Base-by-base conservation (phyloP, 2,329 filamentous ascomycete species). In the Colletotrichum sp. region DNA sequence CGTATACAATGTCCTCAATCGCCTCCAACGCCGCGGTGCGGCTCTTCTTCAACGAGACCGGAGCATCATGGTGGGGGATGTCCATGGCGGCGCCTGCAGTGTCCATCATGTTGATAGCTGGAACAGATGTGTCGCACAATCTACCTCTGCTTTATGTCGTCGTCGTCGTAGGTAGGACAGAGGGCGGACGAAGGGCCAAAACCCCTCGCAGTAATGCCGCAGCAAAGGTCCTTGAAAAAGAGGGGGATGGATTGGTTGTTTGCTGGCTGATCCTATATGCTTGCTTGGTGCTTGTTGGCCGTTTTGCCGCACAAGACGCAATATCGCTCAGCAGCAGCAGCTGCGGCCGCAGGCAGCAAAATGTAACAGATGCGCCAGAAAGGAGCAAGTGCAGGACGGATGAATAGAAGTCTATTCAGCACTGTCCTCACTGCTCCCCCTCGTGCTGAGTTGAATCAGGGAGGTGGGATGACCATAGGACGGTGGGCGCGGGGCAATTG, bases 1-100 rank as follows among this genome's bases (percentile, higher is more conserved):
- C 97, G 84, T 95, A 99, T 13, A 93, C 82, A 72, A 99, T 92
- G 82, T 99, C 96, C 85, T 98, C 96, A 55, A 96, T 81, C 7
- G 95, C 95, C 81, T 97, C 94, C 80, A 88, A 85, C 12, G 86
- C 83, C 34, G 88, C 87, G 8, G 87, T 85, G 61, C 76, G 77
- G 66, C 69, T 72, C 30, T 72, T 77, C 15, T 71, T 77, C 67
- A 78, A 44, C 25, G 72, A 72, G 7, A 69, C 67, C n/a, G 76
- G 69, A 29, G 63, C 52, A 25, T 78, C 76, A 34, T 77, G 72
- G 57, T 78, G 77, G 36, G 77, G 67, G 11, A 78, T 59, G n/a
- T 76, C 76, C 76, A 78, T 77, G 44, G 76, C 52, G 63, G 61
- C 57, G 27, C 72, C 72, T 44, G 75, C 71, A 2, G 67, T 65